Conservation (phyloP, 257 asterid species). For the Gynochthodes officinalis region DNA sequence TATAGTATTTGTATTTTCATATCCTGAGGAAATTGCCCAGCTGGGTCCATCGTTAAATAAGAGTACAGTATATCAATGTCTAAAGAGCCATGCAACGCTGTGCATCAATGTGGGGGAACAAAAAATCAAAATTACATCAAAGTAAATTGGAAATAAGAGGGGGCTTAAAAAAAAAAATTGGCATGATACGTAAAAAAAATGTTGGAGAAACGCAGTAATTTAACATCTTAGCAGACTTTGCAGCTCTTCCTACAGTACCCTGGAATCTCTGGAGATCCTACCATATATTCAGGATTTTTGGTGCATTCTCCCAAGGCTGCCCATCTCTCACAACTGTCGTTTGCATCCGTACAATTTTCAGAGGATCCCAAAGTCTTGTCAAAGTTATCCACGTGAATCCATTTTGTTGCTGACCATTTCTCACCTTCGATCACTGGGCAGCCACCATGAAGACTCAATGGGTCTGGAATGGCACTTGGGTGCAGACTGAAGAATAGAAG, state of each 20-base stretch:
- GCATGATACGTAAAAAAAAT: not conserved
- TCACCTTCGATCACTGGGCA: conserved; percentile 94
- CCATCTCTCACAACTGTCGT: conserved; percentile 76
- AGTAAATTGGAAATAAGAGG: not conserved
- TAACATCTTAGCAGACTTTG: conserved; percentile 52
- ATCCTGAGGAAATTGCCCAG: not conserved
- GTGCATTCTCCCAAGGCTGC: conserved; percentile 95
- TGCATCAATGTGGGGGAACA: not conserved
- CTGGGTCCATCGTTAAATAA: not conserved
- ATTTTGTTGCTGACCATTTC: conserved; percentile 98
- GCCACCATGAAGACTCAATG: conserved; percentile 85
- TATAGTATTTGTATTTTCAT: not conserved
- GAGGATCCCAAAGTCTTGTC: conserved; percentile 51
- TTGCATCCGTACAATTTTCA: conserved; percentile 50
- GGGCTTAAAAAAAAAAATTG: not conserved
- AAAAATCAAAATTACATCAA: not conserved
- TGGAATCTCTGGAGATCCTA: conserved; percentile 70
- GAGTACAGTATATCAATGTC: not conserved
- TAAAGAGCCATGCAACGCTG: not conserved
- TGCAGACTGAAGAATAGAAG: conserved; percentile 81
- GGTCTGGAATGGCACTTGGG: conserved; percentile 74
- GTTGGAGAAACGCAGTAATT: conserved; percentile 1
- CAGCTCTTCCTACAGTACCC: conserved; percentile 94
- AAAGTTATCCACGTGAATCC: conserved; percentile 89
- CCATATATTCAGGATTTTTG: conserved; percentile 86